Base-by-base conservation (phyloP, 2,329 filamentous ascomycete genomes). In the Ilyonectria robusta region DNA sequence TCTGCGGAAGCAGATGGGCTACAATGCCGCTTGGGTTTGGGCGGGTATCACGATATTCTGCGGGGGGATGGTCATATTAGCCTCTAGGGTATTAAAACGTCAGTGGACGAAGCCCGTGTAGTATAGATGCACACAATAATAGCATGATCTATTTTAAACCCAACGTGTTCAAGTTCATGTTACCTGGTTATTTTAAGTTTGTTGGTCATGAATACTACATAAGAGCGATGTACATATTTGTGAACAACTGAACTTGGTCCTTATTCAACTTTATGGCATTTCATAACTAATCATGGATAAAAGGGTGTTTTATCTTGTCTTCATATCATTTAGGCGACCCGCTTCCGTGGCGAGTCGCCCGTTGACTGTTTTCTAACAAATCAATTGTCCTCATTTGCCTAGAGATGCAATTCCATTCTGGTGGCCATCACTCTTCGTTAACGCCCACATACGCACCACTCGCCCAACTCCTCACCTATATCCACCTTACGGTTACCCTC, bases 1-100 rank as follows among this genome's bases (percentile, higher is more conserved):
- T 0, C 53, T 81, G 21, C 67, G 71, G 1, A 59, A 29, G 8
- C n/a, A 53, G 0, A n/a, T 63, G 7, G 71, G 67, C 0, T 76
- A 70, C 21, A 40, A 59, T 3, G 70, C 65, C 0, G 71, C 74
- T 1, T 76, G 74, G 74, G 31, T 68, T 0, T 76, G 74, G 74
- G 62, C 74, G 0, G 72, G 74, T 0, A 6, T 60, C 3, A 66
- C 68, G 1, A 64, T 75, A 3, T 68, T 74, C 0, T 11, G 56
- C 1, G 73, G 73, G 6, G 23, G 61, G 0, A 7, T 42, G 1
- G 4, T 74, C 0, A 72, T 74, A 1, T 1, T 58, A 26, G 40
- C 54, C 33, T 33, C 62, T n/a, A 59, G 62, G 31, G 13, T 57
- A 13, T 57, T 65, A 15, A 53, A 48, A 19, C 29, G 55, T 8